Percentiles rank a stretch among this genome's conserved stretches.
Evolutionary conservation across 140 eudicot species (phyloP).

Genomic region (Oenanthe javanica): DNA sequence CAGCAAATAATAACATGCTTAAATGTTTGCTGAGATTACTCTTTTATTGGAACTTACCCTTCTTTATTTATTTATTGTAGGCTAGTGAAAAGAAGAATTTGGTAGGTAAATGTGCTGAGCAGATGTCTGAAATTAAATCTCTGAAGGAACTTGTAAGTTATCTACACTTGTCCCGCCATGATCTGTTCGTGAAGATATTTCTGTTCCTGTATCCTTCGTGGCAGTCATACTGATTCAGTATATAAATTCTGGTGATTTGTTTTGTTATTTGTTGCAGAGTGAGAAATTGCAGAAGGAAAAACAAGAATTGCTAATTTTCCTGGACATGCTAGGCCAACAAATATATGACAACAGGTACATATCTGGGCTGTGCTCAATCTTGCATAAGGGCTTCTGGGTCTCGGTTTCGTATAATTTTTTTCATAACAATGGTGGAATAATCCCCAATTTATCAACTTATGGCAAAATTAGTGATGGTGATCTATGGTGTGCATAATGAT

Average conservation of each 20-base stretch:
- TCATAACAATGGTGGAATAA: neutral
- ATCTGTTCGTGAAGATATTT: neutral
- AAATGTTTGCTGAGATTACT: neutral
- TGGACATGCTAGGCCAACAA: constrained; percentile 80
- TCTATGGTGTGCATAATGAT: neutral
- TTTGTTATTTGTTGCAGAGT: constrained; percentile 40
- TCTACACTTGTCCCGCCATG: neutral
- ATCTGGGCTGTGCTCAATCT: constrained; percentile 7
- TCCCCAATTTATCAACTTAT: neutral
- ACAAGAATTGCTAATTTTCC: constrained; percentile 53
- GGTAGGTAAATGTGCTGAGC: constrained; percentile 53
- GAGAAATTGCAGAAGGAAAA: constrained; percentile 66
- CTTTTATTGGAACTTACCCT: neutral
- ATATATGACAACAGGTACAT: constrained; percentile 67
- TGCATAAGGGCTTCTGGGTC: neutral
- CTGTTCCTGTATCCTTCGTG: neutral
- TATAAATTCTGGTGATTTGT: constrained; percentile 9
- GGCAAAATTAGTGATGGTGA: neutral
- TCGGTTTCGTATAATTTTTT: neutral
- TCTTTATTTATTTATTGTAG: constrained; percentile 33
- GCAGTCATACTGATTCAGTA: neutral
- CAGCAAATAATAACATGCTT: neutral
- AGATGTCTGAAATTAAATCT: constrained; percentile 56
- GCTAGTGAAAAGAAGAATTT: constrained; percentile 52
- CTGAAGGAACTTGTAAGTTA: constrained; percentile 57